Evolutionary conservation across 2,329 filamentous ascomycete genomes (phyloP).

Genomic region (Xylariales sp.): DNA sequence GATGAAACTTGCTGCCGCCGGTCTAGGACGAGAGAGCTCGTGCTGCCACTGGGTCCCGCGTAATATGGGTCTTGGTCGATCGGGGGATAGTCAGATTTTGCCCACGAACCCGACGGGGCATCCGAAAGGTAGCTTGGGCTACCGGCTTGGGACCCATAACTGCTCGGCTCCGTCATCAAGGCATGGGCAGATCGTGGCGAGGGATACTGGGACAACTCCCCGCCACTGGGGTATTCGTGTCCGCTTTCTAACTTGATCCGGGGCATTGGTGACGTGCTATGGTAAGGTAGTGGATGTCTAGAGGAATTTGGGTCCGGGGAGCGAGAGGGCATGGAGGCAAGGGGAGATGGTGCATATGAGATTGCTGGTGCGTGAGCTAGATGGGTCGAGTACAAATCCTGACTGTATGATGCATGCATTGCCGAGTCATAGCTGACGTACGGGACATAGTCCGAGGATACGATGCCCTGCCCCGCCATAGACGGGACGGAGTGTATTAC

Average conservation of each 20-base stretch:
- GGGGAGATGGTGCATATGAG: constrained; percentile 44
- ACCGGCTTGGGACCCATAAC: constrained; percentile 47
- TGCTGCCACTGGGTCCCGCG: constrained; percentile 41
- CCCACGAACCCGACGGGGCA: constrained; percentile 53
- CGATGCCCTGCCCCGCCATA: constrained; percentile 57
- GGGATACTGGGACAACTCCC: constrained; percentile 56
- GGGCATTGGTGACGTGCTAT: constrained; percentile 50
- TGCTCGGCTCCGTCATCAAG: constrained; percentile 47
- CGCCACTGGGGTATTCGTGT: constrained; percentile 52
- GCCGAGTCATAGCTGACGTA: constrained; percentile 61
- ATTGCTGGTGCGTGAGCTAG: constrained; percentile 50
- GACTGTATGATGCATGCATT: constrained; percentile 57
- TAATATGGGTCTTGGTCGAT: constrained; percentile 52
- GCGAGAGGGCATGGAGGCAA: constrained; percentile 48
- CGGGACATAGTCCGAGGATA: constrained; percentile 63
- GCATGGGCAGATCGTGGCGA: constrained; percentile 55
- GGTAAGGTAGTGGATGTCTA: constrained; percentile 51
- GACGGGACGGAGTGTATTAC: constrained; percentile 56
- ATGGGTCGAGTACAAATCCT: constrained; percentile 60
- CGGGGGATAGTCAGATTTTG: constrained; percentile 53
- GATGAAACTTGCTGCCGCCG: constrained; percentile 47
- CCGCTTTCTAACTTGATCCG: constrained; percentile 56
- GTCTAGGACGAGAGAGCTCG: constrained; percentile 45
- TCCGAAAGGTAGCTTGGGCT: constrained; percentile 55
- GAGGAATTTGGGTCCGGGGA: constrained; percentile 48